Conservation (phyloP, 805 yeast species). For the Yamadazyma kitorensis region DNA sequence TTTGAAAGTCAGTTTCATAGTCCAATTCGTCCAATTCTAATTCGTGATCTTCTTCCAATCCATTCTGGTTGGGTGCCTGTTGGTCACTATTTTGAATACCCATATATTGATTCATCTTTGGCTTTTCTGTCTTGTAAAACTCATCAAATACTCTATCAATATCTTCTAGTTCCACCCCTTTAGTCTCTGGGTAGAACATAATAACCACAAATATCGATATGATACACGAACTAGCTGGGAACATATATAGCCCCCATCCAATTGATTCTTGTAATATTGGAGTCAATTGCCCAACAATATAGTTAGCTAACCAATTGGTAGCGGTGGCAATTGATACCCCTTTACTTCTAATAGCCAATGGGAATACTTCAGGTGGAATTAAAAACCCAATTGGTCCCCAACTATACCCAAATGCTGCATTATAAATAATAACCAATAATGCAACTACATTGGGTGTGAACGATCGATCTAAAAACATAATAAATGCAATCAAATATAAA, state of each 20-base stretch:
- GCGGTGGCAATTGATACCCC: constrained; percentile 46
- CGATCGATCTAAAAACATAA: constrained; percentile 29
- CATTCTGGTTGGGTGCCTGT: no score
- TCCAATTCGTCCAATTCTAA: constrained; percentile 24
- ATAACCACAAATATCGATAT: constrained; percentile 33
- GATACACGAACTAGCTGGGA: constrained; percentile 39
- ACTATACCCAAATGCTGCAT: constrained; percentile 43
- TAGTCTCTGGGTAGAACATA: constrained; percentile 41
- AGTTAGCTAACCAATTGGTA: constrained; percentile 45
- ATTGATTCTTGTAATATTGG: constrained; percentile 39
- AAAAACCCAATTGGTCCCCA: constrained; percentile 48
- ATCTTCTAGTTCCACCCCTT: constrained; percentile 43
- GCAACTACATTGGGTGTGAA: constrained; percentile 40
- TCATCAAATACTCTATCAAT: constrained; percentile 38
- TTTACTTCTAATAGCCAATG: constrained; percentile 40
- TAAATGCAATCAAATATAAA: constrained; percentile 29
- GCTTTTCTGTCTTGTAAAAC: constrained; percentile 20
- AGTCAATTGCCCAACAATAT: constrained; percentile 44
- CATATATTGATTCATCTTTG: constrained; percentile 17
- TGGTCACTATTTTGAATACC: constrained; percentile 9
- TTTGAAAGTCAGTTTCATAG: constrained; percentile 12
- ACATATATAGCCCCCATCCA: constrained; percentile 40
- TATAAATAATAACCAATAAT: constrained; percentile 38
- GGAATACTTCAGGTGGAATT: constrained; percentile 44
- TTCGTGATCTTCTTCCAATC: constrained; percentile 9